Evolutionary conservation across 1,284 basidiomycete genomes (phyloP).

Genomic region (Ustilago hordei): DNA sequence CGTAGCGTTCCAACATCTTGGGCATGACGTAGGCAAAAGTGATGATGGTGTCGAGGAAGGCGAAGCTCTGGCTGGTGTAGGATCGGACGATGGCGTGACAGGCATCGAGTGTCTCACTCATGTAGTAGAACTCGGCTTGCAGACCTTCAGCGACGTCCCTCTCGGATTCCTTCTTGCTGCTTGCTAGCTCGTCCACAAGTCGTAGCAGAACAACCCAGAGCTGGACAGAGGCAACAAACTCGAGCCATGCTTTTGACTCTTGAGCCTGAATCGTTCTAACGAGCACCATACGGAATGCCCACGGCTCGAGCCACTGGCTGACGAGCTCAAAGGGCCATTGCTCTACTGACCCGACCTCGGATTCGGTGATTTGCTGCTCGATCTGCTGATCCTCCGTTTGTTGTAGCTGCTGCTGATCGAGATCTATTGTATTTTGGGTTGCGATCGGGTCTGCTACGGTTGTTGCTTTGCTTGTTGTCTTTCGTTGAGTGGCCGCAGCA

Average conservation of each 20-base stretch:
- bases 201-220: constrained; percentile 66
- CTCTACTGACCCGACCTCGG: constrained; percentile 9
- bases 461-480: constrained; percentile 13
- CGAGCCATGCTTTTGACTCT: constrained; percentile 63
- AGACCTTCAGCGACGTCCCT: constrained; percentile 61
- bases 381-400: neutral
- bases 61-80: constrained; percentile 65
- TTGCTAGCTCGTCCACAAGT: constrained; percentile 62
- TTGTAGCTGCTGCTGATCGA: constrained; percentile 17
- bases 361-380: constrained; percentile 4
- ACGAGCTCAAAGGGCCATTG: constrained; percentile 59
- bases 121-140: constrained; percentile 66
- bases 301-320: constrained; percentile 63
- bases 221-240: constrained; percentile 61
- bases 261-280: constrained; percentile 56
- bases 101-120: constrained; percentile 61
- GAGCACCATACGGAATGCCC: constrained; percentile 65
- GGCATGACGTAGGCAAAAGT: constrained; percentile 64
- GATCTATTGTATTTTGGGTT: constrained; percentile 17
- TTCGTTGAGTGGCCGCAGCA: constrained; percentile 20
- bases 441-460: neutral
- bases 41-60: constrained; percentile 61
- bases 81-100: constrained; percentile 56
- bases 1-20: constrained; percentile 65
- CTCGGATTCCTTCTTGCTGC: constrained; percentile 49